These are phyloP conservation scores for Viola pubescens DNA, from an alignment of 441 rosid species.

Conservation along the genomic window DNA sequence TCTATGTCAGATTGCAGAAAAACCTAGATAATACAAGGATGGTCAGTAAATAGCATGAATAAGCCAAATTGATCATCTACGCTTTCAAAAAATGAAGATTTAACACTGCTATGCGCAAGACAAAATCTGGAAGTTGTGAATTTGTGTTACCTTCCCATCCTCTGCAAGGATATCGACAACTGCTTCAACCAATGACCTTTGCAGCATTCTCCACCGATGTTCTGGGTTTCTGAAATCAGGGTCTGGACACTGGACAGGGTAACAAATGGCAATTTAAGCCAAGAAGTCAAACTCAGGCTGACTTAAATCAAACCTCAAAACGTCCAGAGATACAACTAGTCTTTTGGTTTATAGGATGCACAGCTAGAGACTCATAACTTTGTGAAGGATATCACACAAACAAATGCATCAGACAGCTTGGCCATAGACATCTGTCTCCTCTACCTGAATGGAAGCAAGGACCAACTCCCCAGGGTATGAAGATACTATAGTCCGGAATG, in stretches of 20 bases:
- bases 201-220: constrained; percentile 70
- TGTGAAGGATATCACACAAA: neutral
- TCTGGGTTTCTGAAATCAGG: constrained; percentile 62
- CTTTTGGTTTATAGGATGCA: too few relatives aligned
- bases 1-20: constrained; percentile 66
- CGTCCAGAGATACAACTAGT: too few relatives aligned
- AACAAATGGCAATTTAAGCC: neutral
- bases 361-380: neutral
- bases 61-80: neutral
- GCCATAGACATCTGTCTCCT: neutral
- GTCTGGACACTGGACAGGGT: constrained; percentile 54
- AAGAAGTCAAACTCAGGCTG: too few relatives aligned
- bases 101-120: neutral
- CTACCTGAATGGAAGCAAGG: constrained; percentile 62
- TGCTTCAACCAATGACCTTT: constrained; percentile 56
- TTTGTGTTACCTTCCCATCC: constrained; percentile 50
- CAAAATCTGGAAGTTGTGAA: neutral
- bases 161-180: constrained; percentile 46
- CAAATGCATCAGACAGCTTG: constrained; percentile 1
- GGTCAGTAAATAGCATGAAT: constrained; percentile 1
- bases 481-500: constrained; percentile 50
- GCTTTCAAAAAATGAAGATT: neutral
- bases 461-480: constrained; percentile 53
- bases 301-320: too few relatives aligned
- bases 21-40: constrained; percentile 30